Conservation (phyloP, 2,329 filamentous ascomycete genomes). For the Tolypocladium capitatum region DNA sequence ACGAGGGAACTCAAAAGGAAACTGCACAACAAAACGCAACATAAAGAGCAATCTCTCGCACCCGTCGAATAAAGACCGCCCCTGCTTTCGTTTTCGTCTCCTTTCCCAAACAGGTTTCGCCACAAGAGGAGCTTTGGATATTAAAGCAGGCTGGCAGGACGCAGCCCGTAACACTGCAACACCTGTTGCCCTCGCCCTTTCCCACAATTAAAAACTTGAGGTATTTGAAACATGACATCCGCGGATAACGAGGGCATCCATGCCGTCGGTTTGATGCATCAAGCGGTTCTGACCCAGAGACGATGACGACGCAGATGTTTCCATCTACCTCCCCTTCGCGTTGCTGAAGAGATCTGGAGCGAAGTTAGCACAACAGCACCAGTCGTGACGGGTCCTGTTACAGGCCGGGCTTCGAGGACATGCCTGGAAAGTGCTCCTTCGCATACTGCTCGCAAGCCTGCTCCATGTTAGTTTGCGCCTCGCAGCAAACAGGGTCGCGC, state of each 20-base stretch:
- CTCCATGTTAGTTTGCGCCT: conserved; percentile 1
- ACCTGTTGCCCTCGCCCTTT: neutral
- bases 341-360: conserved; percentile 24
- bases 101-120: neutral
- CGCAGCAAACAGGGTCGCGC: neutral
- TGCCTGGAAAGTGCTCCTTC: conserved; percentile 76
- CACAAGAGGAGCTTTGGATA: neutral
- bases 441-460: conserved; percentile 63
- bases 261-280: neutral
- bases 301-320: conserved; percentile 1
- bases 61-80: neutral
- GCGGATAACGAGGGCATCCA: neutral
- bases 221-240: neutral
- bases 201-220: neutral
- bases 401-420: conserved; percentile 12
- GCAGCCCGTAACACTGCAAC: neutral
- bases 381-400: conserved; percentile 8
- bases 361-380: conserved; percentile 16
- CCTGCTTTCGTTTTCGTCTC: neutral
- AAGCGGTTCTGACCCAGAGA: conserved; percentile 1
- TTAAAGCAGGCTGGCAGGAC: neutral
- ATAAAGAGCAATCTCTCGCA: neutral
- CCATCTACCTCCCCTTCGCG: conserved; percentile 22
- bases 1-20: neutral
- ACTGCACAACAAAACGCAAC: conserved; percentile 1